Evolutionary conservation across 192 early-diverging fungal genomes (phyloP), one percentile per base, ranked within the genome.

Genomic region (Coemansia sp.): DNA sequence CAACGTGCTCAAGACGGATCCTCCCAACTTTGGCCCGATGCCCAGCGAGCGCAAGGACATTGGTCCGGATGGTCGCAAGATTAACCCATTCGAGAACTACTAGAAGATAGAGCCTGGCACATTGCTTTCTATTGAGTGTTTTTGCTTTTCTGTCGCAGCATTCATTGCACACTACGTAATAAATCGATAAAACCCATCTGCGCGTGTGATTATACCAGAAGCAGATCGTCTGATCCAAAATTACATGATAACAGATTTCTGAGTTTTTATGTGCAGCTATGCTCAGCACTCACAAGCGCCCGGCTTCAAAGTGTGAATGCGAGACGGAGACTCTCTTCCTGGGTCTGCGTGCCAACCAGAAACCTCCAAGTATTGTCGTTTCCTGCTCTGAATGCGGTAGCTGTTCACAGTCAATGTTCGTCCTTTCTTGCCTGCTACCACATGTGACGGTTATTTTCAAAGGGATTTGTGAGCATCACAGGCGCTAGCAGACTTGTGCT

Each of bases 41-140:
- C 67, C 71, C 13, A 17, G 19, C 45, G 61, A 68, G 42, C 71
- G 64, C 59, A 66, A 20, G 5, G 53, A 71, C 70, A 67, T 81
- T 64, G 74, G 73, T 1, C 78, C 78, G n/a, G 78, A 81, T 53
- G 78, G 78, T 14, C 78, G 78, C 70, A 69, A 67, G 67, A 72
- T 74, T 60, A 71, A 66, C 67, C n/a, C 20, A 1, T 81, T 75
- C 48, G 78, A 56, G 10, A 75, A 75, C 67, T 71, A 66, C 54
- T 80, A 64, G 37, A 20, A 10, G 13, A 37, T 8, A 37, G 25
- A 56, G 32, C 7, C 5, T 7, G n/a, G 6, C 2, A 5, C 48
- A 7, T 50, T 50, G 44, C 44, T 9, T 14, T 12, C 13, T 8
- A 41, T 5, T 49, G 8, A 0, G 20, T 42, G 42, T 7, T 44